Evolutionary conservation across 2,329 filamentous ascomycete genomes (phyloP), one percentile per base, ranked within the genome.

Genomic region (Penicillium expansum): DNA sequence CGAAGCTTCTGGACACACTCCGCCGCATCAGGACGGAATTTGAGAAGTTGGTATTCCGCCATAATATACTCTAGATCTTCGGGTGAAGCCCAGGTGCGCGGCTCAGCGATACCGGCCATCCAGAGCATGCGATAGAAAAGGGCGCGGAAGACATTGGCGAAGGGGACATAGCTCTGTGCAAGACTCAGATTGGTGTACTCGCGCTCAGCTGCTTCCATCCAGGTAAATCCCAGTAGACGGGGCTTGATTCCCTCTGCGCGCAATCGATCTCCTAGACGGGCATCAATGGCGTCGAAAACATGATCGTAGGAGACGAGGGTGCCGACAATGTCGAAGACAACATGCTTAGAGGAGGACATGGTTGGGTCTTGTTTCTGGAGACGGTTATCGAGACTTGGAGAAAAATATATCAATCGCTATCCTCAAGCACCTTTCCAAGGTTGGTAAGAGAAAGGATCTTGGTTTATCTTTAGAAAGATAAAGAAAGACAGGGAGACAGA

Each of bases 171-270:
- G 13, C 67, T 62, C 0, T 69, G 71, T 0, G 72, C 73, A 16
- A 79, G 67, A 38, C 72, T 76, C 4, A 80, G 69, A 52, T 75
- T 79, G 6, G 77, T 79, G 62, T 76, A 80, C 58, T 80, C 76
- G 5, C 73, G 70, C 54, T 80, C 78, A 4, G 76, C 71, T 4
- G 69, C 68, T 45, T 75, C 74, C 60, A 77, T 73, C 77, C 76
- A 80, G 5, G 74, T 67, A 48, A 70, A 76, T 14, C 73, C 77
- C 10, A 80, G 74, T 5, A 74, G 65, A 13, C 67, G 68, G 0
- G 76, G 64, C 5, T 70, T 71, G 54, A 80, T 72, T 24, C 60
- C 67, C 29, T 74, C 58, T 18, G 62, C 53, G 32, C 63, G 63
- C 2, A 80, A 71, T 24, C 69, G 69, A 22, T 68, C 52, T 41